These are phyloP conservation scores for Terfezia boudieri DNA, from an alignment of 495 filamentous ascomycete genomes.

Conservation along the genomic window DNA sequence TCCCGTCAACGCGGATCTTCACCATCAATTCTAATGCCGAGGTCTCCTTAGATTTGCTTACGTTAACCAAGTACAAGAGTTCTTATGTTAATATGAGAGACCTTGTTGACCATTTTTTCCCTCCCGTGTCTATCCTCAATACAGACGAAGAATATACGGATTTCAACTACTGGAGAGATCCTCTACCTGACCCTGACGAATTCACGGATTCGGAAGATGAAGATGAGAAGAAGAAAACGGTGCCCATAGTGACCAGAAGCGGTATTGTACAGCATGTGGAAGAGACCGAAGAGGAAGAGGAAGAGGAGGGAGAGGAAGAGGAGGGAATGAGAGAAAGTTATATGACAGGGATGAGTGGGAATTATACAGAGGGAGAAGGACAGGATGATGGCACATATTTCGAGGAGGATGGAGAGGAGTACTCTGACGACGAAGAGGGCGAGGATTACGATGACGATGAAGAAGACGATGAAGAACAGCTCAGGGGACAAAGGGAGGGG, in stretches of 20 bases:
- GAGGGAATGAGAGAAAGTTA: slow-evolving; percentile 10
- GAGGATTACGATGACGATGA: slow-evolving; percentile 22
- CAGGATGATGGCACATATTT: slow-evolving; percentile 22
- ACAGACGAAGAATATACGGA: slow-evolving; percentile 75
- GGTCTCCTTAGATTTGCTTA: slow-evolving; percentile 75
- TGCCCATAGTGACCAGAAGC: background rate
- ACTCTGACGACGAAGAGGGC: slow-evolving; percentile 21
- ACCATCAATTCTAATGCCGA: slow-evolving; percentile 98
- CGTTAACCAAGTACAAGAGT: slow-evolving; percentile 83
- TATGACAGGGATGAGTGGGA: slow-evolving; percentile 1
- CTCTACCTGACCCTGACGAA: slow-evolving; percentile 48
- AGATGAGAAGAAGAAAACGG: slow-evolving; percentile 20
- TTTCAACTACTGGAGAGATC: slow-evolving; percentile 70
- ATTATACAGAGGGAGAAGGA: slow-evolving; percentile 21
- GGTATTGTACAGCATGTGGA: background rate
- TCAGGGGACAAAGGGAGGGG: background rate
- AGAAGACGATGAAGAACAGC: slow-evolving; percentile 8
- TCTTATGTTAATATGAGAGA: slow-evolving; percentile 94
- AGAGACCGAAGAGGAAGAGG: slow-evolving; percentile 24
- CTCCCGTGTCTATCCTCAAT: slow-evolving; percentile 51
- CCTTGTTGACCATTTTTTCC: slow-evolving; percentile 92
- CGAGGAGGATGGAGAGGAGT: slow-evolving; percentile 26
- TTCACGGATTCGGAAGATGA: slow-evolving; percentile 58
- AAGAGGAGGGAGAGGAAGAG: slow-evolving; percentile 21
- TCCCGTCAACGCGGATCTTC: slow-evolving; percentile 82